These are phyloP conservation scores for Melastoma candidum DNA, from an alignment of 441 rosid species.

Conservation along the genomic window DNA sequence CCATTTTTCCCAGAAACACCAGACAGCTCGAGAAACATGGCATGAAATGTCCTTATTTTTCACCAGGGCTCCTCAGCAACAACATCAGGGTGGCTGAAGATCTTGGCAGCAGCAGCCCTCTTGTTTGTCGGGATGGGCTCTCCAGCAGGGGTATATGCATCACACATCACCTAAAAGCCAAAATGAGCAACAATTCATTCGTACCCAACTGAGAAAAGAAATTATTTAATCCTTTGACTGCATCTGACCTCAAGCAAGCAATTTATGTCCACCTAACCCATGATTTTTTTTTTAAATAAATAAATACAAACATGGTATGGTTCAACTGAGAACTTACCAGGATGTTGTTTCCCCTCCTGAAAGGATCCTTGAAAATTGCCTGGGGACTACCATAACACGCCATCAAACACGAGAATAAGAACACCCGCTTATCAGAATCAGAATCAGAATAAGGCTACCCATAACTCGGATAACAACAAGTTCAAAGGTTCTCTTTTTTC, in stretches of 20 bases:
- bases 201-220: not conserved
- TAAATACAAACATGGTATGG: not conserved
- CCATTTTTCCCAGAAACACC: not conserved
- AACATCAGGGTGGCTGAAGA: not conserved
- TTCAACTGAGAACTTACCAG: conserved; percentile 1
- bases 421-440: not conserved
- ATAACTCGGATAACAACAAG: not conserved
- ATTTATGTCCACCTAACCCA: not conserved
- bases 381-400: conserved; percentile 10
- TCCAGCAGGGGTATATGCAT: conserved; percentile 19
- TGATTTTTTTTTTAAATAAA: not conserved
- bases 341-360: conserved; percentile 16
- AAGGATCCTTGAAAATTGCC: conserved; percentile 16
- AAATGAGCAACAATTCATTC: not conserved
- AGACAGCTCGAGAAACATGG: not conserved
- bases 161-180: conserved; percentile 15
- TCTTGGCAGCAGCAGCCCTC: conserved; percentile 14
- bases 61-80: conserved; percentile 16
- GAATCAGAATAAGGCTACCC: not conserved
- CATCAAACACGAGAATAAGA: not conserved
- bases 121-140: conserved; percentile 19
- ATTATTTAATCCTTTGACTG: not conserved
- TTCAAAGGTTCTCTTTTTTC: not conserved
- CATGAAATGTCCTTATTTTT: too few species aligned
- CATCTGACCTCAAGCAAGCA: too few species aligned